Conservation (phyloP, 2,329 filamentous ascomycete genomes). For the Clonostachys sp. region DNA sequence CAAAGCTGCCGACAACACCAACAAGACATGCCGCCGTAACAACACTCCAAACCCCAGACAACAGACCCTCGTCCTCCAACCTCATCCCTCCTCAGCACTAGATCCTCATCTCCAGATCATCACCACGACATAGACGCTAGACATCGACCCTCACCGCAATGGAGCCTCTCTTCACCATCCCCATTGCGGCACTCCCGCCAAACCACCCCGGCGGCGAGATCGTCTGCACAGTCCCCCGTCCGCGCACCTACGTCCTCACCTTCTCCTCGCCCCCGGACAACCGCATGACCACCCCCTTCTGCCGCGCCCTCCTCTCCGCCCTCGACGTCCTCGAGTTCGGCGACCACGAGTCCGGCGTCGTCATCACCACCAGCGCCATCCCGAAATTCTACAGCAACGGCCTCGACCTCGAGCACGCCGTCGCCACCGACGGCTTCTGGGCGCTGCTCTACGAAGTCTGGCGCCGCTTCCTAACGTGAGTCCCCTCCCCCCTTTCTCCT, state of each 20-base stretch:
- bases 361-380: constrained; percentile 72
- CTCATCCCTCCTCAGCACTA: too few species aligned
- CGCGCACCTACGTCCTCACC: constrained; percentile 66
- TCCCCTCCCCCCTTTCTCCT: too few species aligned
- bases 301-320: constrained; percentile 61
- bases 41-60: too few species aligned
- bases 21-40: too few species aligned
- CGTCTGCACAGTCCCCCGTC: constrained; percentile 55
- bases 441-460: constrained; percentile 61
- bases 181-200: constrained; percentile 51
- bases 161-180: constrained; percentile 37
- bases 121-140: too few species aligned
- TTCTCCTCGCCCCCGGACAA: constrained; percentile 72
- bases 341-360: constrained; percentile 60
- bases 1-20: too few species aligned
- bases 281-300: constrained; percentile 65
- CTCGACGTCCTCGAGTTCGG: constrained; percentile 71
- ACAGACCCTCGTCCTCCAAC: too few species aligned
- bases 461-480: constrained; percentile 44
- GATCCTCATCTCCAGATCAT: too few species aligned
- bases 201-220: constrained; percentile 51
- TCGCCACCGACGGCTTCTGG: constrained; percentile 56
- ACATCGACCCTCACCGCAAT: constrained; percentile 2
- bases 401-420: constrained; percentile 69
- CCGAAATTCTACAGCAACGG: constrained; percentile 81